These are phyloP conservation scores for Globisporangium megalacanthum DNA, from an alignment of 352 stramenopile species.

Conservation along the genomic window DNA sequence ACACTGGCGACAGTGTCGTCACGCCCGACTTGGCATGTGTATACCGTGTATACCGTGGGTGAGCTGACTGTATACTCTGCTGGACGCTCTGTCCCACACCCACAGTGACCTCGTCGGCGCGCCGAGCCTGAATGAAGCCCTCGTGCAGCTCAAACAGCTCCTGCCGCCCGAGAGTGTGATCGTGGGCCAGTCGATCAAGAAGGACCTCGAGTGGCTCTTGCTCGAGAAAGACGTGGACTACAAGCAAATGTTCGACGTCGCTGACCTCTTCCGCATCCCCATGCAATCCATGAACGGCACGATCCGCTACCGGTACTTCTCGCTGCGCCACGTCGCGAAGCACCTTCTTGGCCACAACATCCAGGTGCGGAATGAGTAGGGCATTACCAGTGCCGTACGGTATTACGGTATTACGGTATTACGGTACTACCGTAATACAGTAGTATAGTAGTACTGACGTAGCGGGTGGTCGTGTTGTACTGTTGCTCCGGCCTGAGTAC, in stretches of 20 bases:
- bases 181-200: conserved; percentile 91
- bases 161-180: conserved; percentile 84
- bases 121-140: conserved; percentile 63
- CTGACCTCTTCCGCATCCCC: conserved; percentile 76
- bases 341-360: conserved; percentile 78
- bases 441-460: no score
- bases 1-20: not conserved
- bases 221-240: conserved; percentile 84
- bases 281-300: conserved; percentile 69
- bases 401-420: no score
- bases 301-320: conserved; percentile 84
- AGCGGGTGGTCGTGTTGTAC: no score
- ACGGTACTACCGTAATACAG: no score
- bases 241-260: conserved; percentile 80
- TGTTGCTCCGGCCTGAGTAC: not conserved
- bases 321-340: conserved; percentile 76
- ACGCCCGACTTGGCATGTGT: not conserved
- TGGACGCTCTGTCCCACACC: no score
- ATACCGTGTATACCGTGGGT: not conserved
- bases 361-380: conserved; percentile 25
- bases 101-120: conserved; percentile 57
- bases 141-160: conserved; percentile 66
- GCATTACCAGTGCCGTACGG: no score
- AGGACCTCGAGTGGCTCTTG: conserved; percentile 89
- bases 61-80: no score